phyloP scores from a whole-genome alignment of 108 stramenopile species.

The Conticribra guillardii region DNA sequence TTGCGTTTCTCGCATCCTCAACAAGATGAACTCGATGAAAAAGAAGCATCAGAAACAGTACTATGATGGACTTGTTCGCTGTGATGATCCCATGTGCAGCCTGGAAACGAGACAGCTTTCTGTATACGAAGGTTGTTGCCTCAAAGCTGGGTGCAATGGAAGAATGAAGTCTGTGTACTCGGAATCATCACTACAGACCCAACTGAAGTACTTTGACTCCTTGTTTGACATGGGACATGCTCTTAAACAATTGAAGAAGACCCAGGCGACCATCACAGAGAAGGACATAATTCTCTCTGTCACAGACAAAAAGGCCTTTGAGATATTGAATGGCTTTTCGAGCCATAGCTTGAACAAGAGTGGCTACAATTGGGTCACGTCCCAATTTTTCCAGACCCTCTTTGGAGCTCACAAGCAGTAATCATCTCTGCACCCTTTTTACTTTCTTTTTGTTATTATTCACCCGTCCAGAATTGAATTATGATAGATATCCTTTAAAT shows the following conservation, averaged over 20 bases:
- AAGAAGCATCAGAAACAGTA: constrained; percentile 56
- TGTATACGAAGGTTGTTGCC: constrained; percentile 73
- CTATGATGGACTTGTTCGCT: constrained; percentile 70
- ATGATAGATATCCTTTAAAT: no score
- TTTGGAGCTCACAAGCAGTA: constrained; percentile 40
- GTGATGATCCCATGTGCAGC: constrained; percentile 84
- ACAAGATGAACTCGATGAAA: constrained; percentile 54
- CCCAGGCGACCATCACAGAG: constrained; percentile 14
- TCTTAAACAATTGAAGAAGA: constrained; percentile 54
- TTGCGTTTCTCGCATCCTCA: constrained; percentile 65
- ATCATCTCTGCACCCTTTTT: neutral
- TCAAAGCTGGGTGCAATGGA: constrained; percentile 77
- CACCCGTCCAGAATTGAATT: no score
- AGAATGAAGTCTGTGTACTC: constrained; percentile 56
- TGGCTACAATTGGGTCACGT: constrained; percentile 78
- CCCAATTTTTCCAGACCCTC: constrained; percentile 66
- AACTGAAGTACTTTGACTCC: constrained; percentile 85
- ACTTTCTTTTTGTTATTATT: neutral
- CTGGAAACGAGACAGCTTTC: constrained; percentile 82
- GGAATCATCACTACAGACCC: constrained; percentile 68
- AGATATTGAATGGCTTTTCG: constrained; percentile 36
- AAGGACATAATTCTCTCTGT: constrained; percentile 59
- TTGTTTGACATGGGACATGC: constrained; percentile 79
- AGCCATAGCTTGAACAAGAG: constrained; percentile 41
- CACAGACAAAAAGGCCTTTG: constrained; percentile 55